Base-by-base conservation (phyloP, 2,329 filamentous ascomycete genomes). In the Pseudonectria foliicola region DNA sequence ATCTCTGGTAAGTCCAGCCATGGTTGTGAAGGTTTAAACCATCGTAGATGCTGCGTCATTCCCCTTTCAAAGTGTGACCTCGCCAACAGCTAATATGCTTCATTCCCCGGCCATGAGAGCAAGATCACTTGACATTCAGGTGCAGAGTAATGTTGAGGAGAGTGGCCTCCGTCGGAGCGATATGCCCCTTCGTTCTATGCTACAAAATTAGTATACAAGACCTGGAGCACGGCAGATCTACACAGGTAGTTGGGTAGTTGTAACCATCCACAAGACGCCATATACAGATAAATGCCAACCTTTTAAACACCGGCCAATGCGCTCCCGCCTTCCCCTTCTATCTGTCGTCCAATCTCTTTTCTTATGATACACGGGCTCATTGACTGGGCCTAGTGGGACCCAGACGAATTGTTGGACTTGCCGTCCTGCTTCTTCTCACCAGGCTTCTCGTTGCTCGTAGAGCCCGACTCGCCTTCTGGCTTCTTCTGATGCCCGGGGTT, bases 401-500 rank as follows among this genome's bases (percentile, higher is more conserved):
- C 58, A 25, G 54, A 50, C 26, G 48, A 37, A 46, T 54, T 52
- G 15, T 48, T 51, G 14, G 40, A 34, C 23, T 48, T 39, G 25
- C 39, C 44, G 27, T 50, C 44, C 11, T 49, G 41, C 21, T 42
- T 37, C 21, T 45, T 45, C 26, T 41, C 30, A 10, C 36, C 33
- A 25, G 29, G 53, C 27, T 48, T 38, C 33, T 43, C 39, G 13
- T 48, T 45, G 32, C 53, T 44, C 25, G 40, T 43, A 25, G 28
- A 26, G 15, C 44, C 31, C 43, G 52, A 38, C 13, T 56, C 43
- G 14, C 46, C 45, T 8, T 57, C 55, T 5, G 49, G 38, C 13
- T 59, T 50, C 39, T 66, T 61, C 40, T 68, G 64, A 44, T 77
- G 73, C 6, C 68, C 70, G 0, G 73, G 70, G 51, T 92, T 78